Percentiles rank a stretch among this genome's conserved stretches.
These are phyloP conservation scores for Corynespora cassiicola DNA, from an alignment of 2,329 filamentous ascomycete species.

Conservation along the genomic window DNA sequence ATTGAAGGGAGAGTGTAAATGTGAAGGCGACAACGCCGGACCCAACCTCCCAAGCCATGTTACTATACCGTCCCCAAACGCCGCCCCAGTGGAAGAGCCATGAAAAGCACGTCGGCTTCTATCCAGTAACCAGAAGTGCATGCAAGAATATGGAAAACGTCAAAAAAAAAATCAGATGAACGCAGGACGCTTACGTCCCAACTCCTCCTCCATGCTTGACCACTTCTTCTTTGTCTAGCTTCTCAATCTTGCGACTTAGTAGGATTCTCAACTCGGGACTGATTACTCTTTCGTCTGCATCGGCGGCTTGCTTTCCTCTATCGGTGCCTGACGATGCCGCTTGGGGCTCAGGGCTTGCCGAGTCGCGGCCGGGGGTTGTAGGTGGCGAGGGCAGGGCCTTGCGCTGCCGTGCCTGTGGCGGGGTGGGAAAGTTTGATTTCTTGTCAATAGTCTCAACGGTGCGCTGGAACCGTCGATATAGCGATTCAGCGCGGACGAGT, in stretches of 20 bases:
- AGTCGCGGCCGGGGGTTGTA: slow-evolving; percentile 30
- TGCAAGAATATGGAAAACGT: neutral
- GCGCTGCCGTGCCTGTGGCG: slow-evolving; percentile 56
- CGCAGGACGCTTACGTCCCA: slow-evolving; percentile 6
- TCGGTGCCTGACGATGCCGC: slow-evolving; percentile 36
- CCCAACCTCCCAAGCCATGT: too few species aligned
- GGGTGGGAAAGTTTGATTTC: slow-evolving; percentile 79
- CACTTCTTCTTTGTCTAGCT: slow-evolving; percentile 53
- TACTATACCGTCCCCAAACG: too few species aligned
- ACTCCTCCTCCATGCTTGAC: slow-evolving; percentile 51
- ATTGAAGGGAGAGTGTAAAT: too few species aligned
- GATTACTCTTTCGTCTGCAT: slow-evolving; percentile 60
- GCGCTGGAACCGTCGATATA: slow-evolving; percentile 87
- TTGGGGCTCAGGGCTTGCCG: slow-evolving; percentile 25
- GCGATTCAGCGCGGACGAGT: slow-evolving; percentile 82
- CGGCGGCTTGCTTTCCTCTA: slow-evolving; percentile 41
- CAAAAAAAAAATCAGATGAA: neutral
- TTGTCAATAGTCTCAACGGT: slow-evolving; percentile 92
- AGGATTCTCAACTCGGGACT: slow-evolving; percentile 68
- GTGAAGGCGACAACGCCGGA: too few species aligned
- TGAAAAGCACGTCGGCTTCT: too few species aligned
- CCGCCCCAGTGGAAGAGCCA: too few species aligned
- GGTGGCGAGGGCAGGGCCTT: slow-evolving; percentile 47
- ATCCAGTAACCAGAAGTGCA: too few species aligned
- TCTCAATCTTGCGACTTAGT: slow-evolving; percentile 66